Base-by-base conservation (phyloP, 1,284 basidiomycete species). In the Fomitopsis schrenkii region DNA sequence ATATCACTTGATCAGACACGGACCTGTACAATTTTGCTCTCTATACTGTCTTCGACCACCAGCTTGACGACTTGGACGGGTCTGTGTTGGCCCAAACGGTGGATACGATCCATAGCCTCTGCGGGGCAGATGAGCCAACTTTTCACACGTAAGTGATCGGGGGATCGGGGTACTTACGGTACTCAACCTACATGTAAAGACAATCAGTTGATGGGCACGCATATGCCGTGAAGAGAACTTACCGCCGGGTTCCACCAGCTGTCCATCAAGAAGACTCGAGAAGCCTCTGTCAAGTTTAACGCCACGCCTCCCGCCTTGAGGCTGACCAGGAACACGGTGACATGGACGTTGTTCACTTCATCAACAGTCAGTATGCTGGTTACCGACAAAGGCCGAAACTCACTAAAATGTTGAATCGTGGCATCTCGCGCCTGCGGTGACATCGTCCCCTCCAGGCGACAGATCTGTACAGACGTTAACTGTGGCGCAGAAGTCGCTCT, bases 81-180 rank as follows among this genome's bases (percentile, higher is more conserved):
- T 28, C 97, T 85, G 68, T 90, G 91, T 75, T 98, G 95, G 19
- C 94, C 95, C 40, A 97, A 80, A 64, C 94, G 88, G 76, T 95
- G 93, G 62, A 95, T 95, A 62, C 96, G 91, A 75, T 98, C 96
- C 95, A 97, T 97, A 2, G 96, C 96, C 83, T 98, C 91, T 93
- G 81, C 62, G 64, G 46, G 38, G 5, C 26, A 30, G 14, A 33
- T 50, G 26, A 50, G 28, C 14, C 17, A 30, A 41, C 72, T 58
- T 68, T 67, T 60, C 64, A 58, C 48, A 50, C 5, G 14, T 3
- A 5, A 35, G 14, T 17, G 5, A 54, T 33, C 44, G 44, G 44
- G n/a, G 22, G 26, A 50, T 50, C 42, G 26, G 42, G 53, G 17
- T 14, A 78, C 87, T 72, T 70, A 90, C 88, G 88, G 70, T 81